Evolutionary conservation across 768 basidiomycete species (phyloP).

Genomic region (Lactifluus rugatus): DNA sequence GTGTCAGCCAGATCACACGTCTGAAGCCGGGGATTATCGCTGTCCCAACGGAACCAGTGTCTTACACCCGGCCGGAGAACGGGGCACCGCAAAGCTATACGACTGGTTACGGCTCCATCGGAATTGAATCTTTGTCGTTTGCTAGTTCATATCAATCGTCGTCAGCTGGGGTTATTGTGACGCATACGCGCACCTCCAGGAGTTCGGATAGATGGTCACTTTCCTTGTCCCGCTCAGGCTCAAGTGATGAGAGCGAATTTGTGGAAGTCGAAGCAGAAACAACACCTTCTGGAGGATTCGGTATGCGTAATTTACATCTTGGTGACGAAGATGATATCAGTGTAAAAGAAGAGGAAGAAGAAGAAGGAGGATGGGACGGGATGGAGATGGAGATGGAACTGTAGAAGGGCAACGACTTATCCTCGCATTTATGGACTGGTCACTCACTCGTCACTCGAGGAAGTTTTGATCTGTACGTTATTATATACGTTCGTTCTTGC

Average conservation of each 20-base stretch:
- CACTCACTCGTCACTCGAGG: too few relatives aligned
- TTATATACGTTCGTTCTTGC: not conserved
- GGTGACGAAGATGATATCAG: constrained; percentile 38
- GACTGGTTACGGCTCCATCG: constrained; percentile 31
- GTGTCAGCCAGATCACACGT: constrained; percentile 40
- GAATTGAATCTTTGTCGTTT: constrained; percentile 27
- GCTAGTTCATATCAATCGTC: constrained; percentile 17
- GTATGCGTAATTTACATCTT: constrained; percentile 22
- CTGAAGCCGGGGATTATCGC: constrained; percentile 49
- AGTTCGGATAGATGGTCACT: constrained; percentile 30
- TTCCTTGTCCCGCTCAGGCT: constrained; percentile 26
- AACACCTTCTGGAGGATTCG: constrained; percentile 20
- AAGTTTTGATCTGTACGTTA: constrained; percentile 6
- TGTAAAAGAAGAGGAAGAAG: constrained; percentile 35
- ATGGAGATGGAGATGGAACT: constrained; percentile 67
- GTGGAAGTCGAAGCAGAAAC: constrained; percentile 15
- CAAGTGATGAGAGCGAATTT: constrained; percentile 28
- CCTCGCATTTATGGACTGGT: not conserved
- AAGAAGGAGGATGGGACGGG: constrained; percentile 39
- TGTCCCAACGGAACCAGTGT: constrained; percentile 26
- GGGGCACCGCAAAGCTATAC: constrained; percentile 1
- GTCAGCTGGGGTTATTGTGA: constrained; percentile 3
- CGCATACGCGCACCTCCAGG: constrained; percentile 10
- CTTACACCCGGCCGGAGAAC: not conserved
- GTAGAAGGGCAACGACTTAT: constrained; percentile 19